A percentile compares a stretch with the other conserved stretches of the same genome.
These are phyloP conservation scores for Cladosporium oxysporum DNA, from an alignment of 2,329 filamentous ascomycete genomes.

Conservation along the genomic window DNA sequence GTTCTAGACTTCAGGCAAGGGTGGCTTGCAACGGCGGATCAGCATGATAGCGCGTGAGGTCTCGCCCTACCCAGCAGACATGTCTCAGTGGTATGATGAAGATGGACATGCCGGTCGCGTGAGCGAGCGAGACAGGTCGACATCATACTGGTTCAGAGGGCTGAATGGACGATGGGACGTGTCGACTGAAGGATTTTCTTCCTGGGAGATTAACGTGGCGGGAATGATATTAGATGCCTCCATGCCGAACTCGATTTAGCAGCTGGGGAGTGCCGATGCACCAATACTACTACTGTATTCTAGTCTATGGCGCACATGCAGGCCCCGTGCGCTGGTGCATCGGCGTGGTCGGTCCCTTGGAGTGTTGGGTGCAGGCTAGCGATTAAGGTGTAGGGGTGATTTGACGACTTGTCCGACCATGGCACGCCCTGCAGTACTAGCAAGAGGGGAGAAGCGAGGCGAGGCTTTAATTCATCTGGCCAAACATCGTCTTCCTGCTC, in stretches of 20 bases:
- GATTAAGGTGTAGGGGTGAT: neutral
- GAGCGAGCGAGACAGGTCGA: neutral
- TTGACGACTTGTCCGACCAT: neutral
- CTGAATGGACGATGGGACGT: neutral
- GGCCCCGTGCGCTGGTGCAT: neutral
- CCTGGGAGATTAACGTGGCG: neutral
- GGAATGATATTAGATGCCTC: neutral
- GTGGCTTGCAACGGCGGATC: constrained; percentile 10
- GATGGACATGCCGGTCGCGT: neutral
- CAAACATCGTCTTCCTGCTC: no score
- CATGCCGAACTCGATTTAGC: neutral
- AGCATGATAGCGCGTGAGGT: constrained; percentile 4
- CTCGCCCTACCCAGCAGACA: neutral
- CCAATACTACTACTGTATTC: neutral
- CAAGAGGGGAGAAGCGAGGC: no score
- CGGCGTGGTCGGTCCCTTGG: neutral
- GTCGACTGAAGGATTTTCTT: neutral
- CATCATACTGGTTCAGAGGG: constrained; percentile 1
- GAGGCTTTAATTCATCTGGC: no score
- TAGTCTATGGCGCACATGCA: neutral
- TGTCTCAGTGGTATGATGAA: constrained; percentile 7
- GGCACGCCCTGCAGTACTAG: neutral
- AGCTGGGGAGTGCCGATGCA: neutral
- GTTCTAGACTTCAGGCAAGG: constrained; percentile 5
- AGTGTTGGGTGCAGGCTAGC: neutral